Percentiles rank a stretch among this genome's conserved stretches.
phyloP scores from a whole-genome alignment of 2,329 filamentous ascomycete genomes.

The Cordyceps javanica region DNA sequence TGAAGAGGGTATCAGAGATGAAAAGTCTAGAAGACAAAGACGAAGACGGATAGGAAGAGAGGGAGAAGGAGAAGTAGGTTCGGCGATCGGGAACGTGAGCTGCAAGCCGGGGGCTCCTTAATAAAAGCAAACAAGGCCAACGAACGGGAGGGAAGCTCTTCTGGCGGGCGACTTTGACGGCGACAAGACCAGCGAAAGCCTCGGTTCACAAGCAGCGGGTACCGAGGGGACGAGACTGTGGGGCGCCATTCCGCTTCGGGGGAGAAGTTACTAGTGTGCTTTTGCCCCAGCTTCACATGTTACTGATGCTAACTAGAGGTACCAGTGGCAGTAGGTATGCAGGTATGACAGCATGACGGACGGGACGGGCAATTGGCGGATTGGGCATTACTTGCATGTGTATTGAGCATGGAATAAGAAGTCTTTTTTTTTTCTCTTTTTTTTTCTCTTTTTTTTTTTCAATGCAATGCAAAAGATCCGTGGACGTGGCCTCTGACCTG shows the following conservation, averaged over 20 bases:
- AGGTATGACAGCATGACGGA: too few relatives aligned
- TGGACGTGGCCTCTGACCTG: too few relatives aligned
- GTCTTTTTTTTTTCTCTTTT: too few relatives aligned
- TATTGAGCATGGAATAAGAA: too few relatives aligned
- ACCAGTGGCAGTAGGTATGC: background rate
- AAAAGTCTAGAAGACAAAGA: background rate
- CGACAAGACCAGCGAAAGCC: background rate
- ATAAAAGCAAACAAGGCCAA: background rate
- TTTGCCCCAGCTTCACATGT: background rate
- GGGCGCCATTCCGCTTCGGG: slow-evolving; percentile 5
- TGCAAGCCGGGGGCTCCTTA: slow-evolving; percentile 9
- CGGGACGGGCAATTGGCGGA: too few relatives aligned
- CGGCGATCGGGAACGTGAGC: background rate
- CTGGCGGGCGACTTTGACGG: background rate
- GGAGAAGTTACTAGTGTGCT: background rate
- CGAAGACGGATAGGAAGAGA: background rate
- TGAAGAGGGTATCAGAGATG: slow-evolving; percentile 6
- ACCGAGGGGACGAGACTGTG: slow-evolving; percentile 4
- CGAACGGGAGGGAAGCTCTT: slow-evolving; percentile 8
- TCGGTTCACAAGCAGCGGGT: slow-evolving; percentile 2
- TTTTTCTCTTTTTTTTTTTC: too few relatives aligned
- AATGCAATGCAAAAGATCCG: too few relatives aligned
- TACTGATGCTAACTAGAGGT: background rate
- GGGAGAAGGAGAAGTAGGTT: background rate
- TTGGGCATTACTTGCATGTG: too few relatives aligned